Conservation (phyloP, 1,284 basidiomycete species). For the Malassezia equina region DNA sequence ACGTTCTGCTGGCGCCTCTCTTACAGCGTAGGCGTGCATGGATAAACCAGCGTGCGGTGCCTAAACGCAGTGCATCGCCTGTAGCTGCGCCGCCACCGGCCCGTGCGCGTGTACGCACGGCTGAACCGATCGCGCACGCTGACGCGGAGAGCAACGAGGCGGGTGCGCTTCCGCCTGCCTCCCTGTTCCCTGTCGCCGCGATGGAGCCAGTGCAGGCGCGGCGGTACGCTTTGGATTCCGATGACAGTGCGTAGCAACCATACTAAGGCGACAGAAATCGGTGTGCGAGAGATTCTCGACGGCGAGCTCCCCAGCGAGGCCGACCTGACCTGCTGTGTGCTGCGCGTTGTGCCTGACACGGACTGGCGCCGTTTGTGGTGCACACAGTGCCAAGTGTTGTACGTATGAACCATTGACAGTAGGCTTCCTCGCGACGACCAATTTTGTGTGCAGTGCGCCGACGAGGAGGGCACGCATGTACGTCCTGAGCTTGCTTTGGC, state of each 20-base stretch:
- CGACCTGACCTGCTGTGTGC: slow-evolving; percentile 1
- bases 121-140: neutral
- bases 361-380: slow-evolving; percentile 3
- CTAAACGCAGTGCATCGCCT: neutral
- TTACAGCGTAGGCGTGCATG: neutral
- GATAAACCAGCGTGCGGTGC: neutral
- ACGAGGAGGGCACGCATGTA: slow-evolving; percentile 1
- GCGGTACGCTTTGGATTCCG: slow-evolving; percentile 10
- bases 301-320: neutral
- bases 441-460: slow-evolving; percentile 1
- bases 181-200: slow-evolving; percentile 1
- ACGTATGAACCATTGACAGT: neutral
- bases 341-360: neutral
- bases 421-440: neutral
- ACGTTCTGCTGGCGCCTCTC: neutral
- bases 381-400: neutral
- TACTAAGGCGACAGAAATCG: neutral
- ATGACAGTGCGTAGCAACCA: slow-evolving; percentile 3
- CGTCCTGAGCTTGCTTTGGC: neutral
- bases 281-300: neutral
- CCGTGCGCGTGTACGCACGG: neutral
- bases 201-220: slow-evolving; percentile 5
- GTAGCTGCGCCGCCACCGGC: slow-evolving; percentile 1
- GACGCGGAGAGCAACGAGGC: neutral
- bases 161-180: neutral